These are phyloP conservation scores for Diaporthe sp. DNA, from an alignment of 2,329 filamentous ascomycete species.

Conservation along the genomic window DNA sequence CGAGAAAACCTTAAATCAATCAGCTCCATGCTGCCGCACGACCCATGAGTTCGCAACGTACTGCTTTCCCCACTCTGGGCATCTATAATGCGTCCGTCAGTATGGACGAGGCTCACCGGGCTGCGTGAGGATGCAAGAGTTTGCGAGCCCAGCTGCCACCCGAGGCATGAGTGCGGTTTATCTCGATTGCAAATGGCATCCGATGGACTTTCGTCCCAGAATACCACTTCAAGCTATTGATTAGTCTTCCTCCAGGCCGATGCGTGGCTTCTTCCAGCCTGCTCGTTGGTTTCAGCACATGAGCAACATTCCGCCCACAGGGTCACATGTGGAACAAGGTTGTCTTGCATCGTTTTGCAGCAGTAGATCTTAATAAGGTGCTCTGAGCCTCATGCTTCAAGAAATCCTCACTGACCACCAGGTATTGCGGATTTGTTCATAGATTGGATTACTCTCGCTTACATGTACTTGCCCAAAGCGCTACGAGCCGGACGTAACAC, in stretches of 20 bases:
- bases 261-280: background rate
- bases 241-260: background rate
- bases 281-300: background rate
- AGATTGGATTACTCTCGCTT: background rate
- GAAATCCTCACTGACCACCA: background rate
- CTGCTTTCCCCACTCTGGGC: background rate
- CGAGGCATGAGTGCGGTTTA: background rate
- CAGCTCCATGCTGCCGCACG: slow-evolving; percentile 10
- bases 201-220: background rate
- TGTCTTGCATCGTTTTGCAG: background rate
- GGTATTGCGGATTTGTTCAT: background rate
- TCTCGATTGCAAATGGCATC: background rate
- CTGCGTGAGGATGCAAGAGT: background rate
- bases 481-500: background rate
- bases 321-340: background rate
- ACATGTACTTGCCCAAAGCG: background rate
- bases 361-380: background rate
- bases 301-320: background rate
- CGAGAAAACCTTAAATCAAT: background rate
- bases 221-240: background rate
- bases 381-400: background rate
- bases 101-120: background rate
- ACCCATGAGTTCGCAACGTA: slow-evolving; percentile 17
- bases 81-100: background rate
- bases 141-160: background rate